Evolutionary conservation across 306 rosid species (phyloP), one percentile per base, ranked within the genome.

Genomic region (Cucumis cinereus): DNA sequence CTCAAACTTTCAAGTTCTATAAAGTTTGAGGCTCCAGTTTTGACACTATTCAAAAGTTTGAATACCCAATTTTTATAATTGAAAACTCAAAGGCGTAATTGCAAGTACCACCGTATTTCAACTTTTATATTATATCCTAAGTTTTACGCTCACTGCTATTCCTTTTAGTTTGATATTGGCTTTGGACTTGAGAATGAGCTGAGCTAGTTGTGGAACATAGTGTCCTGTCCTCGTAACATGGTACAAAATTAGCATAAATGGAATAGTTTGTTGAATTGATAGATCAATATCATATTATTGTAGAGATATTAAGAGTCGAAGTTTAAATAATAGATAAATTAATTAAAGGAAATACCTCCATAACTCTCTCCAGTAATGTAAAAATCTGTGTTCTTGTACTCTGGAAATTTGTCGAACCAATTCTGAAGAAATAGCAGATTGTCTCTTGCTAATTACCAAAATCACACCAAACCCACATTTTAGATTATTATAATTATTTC

Each of bases 151-250:
- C 61, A 87, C 90, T 14, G 90, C 88, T 40, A 87, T 82, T 73
- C 91, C 91, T 62, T 81, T 81, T 58, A 85, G 74, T 79, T 85
- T 85, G 84, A 87, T 71, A 26, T 74, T 78, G 35, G 30, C 23
- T 79, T 78, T 82, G 52, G 69, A 78, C 58, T 75, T 83, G 30
- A 87, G 77, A 77, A 87, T 85, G 81, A 85, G 89, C n/a, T 85
- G 85, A 10, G 85, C 91, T 23, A 87, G 84, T 79, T 87, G 91
- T 30, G 91, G 91, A 77, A 85, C 83, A 40, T 85, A 87, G 75
- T 85, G 88, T 6, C 88, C 88, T 85, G 75, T 67, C 12, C 2
- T 28, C 66, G 7, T 17, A 50, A 17, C 57, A 53, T 7, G 57
- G 22, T 7, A 10, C 10, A 53, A 53, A 19, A 2, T 17, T 53